Percentiles rank a stretch among this genome's conserved stretches.
phyloP scores from a whole-genome alignment of 2,329 filamentous ascomycete species.

The Verticillium nubilum region DNA sequence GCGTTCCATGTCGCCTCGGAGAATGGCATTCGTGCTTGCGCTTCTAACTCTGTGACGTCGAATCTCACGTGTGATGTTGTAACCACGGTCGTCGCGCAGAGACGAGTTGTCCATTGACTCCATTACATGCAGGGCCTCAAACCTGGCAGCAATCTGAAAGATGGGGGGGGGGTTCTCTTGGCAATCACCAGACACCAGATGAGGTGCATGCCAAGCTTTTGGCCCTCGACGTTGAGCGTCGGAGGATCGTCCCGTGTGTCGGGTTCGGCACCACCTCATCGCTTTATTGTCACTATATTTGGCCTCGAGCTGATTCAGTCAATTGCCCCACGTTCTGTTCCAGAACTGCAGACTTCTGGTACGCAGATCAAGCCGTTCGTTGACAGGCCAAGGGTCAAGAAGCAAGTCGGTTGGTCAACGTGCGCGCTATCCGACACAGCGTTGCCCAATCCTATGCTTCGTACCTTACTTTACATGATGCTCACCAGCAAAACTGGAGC shows the following conservation, averaged over 20 bases:
- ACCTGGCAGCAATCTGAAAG: too few species aligned
- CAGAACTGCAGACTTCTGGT: neutral
- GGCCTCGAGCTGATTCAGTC: neutral
- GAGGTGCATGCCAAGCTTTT: neutral
- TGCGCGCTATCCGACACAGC: neutral
- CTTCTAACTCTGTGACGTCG: too few species aligned
- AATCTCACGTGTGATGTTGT: too few species aligned
- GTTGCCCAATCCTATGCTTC: neutral
- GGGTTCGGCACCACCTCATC: neutral
- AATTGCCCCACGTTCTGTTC: neutral
- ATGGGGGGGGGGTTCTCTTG: neutral
- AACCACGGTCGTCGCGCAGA: too few species aligned
- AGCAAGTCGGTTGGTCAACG: neutral
- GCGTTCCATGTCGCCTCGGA: too few species aligned
- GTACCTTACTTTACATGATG: neutral
- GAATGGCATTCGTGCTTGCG: too few species aligned
- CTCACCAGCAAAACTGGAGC: neutral
- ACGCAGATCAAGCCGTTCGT: neutral
- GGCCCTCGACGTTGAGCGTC: neutral
- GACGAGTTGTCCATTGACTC: too few species aligned
- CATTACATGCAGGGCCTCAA: too few species aligned
- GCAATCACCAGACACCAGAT: neutral
- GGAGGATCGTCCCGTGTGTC: neutral
- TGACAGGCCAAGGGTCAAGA: neutral
- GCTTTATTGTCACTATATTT: neutral